Conservation (phyloP, 805 yeast species). For the Kodamaea leandrae region DNA sequence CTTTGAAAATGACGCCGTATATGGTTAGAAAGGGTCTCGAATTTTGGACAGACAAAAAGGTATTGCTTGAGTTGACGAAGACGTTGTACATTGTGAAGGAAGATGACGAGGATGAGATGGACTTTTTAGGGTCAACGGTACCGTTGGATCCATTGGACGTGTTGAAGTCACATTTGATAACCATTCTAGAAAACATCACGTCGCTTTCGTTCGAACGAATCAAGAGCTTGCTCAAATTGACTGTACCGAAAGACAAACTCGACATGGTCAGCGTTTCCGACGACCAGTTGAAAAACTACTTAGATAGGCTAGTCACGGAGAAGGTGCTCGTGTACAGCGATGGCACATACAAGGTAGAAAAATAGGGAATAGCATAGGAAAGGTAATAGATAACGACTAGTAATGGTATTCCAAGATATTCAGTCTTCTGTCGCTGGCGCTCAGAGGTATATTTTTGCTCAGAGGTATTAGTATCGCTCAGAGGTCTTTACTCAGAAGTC, state of each 20-base stretch:
- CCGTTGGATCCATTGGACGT: slow-evolving; percentile 1
- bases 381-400: neutral
- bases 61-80: slow-evolving; percentile 42
- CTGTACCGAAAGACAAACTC: slow-evolving; percentile 51
- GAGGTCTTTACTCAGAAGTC: too few relatives aligned
- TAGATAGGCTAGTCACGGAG: slow-evolving; percentile 44
- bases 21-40: slow-evolving; percentile 36
- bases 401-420: too few relatives aligned
- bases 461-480: too few relatives aligned
- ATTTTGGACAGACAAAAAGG: slow-evolving; percentile 65
- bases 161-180: slow-evolving; percentile 48
- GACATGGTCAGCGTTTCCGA: slow-evolving; percentile 35
- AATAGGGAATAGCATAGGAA: neutral
- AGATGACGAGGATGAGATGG: slow-evolving; percentile 5
- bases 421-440: too few relatives aligned
- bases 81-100: slow-evolving; percentile 42
- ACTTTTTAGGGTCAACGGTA: neutral
- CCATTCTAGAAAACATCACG: slow-evolving; percentile 59
- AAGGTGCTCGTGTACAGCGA: slow-evolving; percentile 35
- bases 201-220: slow-evolving; percentile 47
- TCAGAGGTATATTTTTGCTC: too few relatives aligned
- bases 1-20: slow-evolving; percentile 43
- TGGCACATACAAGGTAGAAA: slow-evolving; percentile 33
- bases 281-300: slow-evolving; percentile 42
- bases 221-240: slow-evolving; percentile 51